Conservation (phyloP, 2,329 filamentous ascomycete genomes). For the Diaporthe longicolla region DNA sequence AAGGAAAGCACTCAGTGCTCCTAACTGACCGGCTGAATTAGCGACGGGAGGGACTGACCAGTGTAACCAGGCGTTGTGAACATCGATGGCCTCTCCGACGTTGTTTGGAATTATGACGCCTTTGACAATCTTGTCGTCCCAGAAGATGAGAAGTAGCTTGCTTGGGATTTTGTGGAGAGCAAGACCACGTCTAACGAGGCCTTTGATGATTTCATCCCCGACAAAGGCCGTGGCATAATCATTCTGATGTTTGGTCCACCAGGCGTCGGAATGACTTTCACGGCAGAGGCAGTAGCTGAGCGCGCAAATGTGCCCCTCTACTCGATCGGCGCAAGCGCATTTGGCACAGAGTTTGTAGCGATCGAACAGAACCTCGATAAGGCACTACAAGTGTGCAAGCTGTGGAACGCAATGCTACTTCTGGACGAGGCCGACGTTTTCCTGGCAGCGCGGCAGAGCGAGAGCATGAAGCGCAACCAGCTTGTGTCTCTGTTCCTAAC, state of each 20-base stretch:
- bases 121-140: slow-evolving; percentile 52
- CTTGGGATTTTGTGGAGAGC: slow-evolving; percentile 26
- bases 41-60: background rate
- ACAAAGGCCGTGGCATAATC: slow-evolving; percentile 43
- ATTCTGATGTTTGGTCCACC: slow-evolving; percentile 28
- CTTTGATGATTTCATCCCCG: slow-evolving; percentile 44
- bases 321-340: slow-evolving; percentile 55
- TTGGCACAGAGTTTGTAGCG: slow-evolving; percentile 52
- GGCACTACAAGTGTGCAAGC: slow-evolving; percentile 53
- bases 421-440: slow-evolving; percentile 61
- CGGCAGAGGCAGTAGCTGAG: slow-evolving; percentile 52
- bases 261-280: slow-evolving; percentile 30
- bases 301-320: slow-evolving; percentile 55
- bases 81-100: slow-evolving; percentile 8
- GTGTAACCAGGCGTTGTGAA: background rate
- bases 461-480: slow-evolving; percentile 55
- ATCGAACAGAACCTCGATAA: slow-evolving; percentile 53
- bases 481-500: slow-evolving; percentile 54
- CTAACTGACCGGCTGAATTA: background rate
- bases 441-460: slow-evolving; percentile 51
- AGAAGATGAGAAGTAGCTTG: slow-evolving; percentile 57
- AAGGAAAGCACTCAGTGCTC: background rate
- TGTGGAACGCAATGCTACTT: slow-evolving; percentile 60
- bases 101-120: slow-evolving; percentile 59
- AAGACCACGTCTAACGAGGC: slow-evolving; percentile 18